Conservation (phyloP, 257 asterid species). For the Nicotiana attenuata region DNA sequence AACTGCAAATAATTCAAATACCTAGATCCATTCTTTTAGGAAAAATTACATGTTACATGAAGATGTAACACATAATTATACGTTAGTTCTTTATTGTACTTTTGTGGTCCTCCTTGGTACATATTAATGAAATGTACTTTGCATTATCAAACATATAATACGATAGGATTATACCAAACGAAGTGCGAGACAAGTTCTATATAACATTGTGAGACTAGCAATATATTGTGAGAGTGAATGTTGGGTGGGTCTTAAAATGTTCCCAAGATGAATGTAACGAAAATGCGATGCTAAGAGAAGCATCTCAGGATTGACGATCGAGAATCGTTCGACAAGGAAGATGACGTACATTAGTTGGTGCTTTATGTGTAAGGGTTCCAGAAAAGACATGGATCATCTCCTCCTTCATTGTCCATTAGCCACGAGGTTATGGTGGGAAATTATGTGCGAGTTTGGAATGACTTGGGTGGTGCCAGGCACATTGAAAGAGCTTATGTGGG, state of each 20-base stretch:
- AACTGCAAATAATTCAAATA: not conserved
- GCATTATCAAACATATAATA: not conserved
- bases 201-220: not conserved
- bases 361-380: no score
- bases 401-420: no score
- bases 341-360: no score
- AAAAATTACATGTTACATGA: not conserved
- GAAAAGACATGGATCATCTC: no score
- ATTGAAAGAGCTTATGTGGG: no score
- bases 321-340: no score
- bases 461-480: no score
- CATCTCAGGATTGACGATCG: not conserved
- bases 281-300: not conserved
- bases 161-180: not conserved
- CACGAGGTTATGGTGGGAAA: no score
- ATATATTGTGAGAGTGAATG: not conserved
- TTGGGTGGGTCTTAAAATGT: not conserved
- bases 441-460: no score
- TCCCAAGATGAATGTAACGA: not conserved
- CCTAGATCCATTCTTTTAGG: not conserved
- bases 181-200: not conserved
- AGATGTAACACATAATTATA: not conserved
- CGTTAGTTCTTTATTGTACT: not conserved
- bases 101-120: not conserved
- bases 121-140: not conserved